Base-by-base conservation (phyloP, 768 basidiomycete species). In the Pleurotus salmoneostramineus region DNA sequence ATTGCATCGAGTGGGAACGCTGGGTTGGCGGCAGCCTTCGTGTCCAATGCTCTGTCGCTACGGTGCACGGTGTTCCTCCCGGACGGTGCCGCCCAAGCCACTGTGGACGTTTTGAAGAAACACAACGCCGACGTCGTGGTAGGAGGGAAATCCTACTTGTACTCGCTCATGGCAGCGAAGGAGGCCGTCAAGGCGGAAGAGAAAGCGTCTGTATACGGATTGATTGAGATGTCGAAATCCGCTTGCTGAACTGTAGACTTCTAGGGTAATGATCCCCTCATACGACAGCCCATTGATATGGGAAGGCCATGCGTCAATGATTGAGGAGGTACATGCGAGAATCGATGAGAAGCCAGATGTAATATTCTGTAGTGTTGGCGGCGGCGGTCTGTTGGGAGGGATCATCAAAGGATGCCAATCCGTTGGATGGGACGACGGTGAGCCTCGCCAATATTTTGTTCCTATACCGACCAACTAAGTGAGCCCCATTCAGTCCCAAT, bases 1-100 rank as follows among this genome's bases (percentile, higher is more conserved):
- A 82, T 85, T 50, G 88, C 90, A 0, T 92, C 90, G 0, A 81
- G 86, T 4, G 90, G 90, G n/a, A 91, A 92, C 65, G 91, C 88
- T n/a, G 89, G 84, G 1, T 72, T 90, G 11, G 90, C 88, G 10
- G 80, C 82, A 0, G 89, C 89, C 12, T 79, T 81, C 60, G 85
- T 83, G 15, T 82, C 89, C 6, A 73, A 78, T 34, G 71, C 65
- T n/a, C 74, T 90, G 21, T 70, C 71, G 5, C 72, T 89, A 43
- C 74, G 67, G 64, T 91, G 89, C 66, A 88, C 83, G 5, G 83
- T 91, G 1, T 91, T 77, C 66, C 74, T 93, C 27, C 88, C 90
- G 0, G 68, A 76, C 35, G 80, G 79, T 4, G 84, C 78, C 10
- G 63, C 77, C 35, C 69, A 70, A 62, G 75, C 71, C 17, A 87